These are phyloP conservation scores for Amanita fuliginea DNA, from an alignment of 768 basidiomycete genomes.

Conservation along the genomic window DNA sequence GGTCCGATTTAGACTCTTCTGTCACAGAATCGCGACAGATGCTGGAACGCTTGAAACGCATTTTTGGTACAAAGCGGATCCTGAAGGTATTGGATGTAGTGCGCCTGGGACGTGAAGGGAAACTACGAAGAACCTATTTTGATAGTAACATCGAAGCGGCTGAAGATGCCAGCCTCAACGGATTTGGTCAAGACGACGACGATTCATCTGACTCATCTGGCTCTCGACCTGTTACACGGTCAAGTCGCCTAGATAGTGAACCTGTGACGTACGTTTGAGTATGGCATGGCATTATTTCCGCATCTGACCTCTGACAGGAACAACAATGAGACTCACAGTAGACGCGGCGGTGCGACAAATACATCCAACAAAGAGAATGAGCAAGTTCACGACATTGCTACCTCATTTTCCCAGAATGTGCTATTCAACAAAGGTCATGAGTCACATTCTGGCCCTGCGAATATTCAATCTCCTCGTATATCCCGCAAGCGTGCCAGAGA, in stretches of 20 bases:
- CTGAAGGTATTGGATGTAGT: not conserved
- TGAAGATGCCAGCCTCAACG: not conserved
- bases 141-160: not conserved
- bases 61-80: not conserved
- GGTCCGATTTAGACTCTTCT: not conserved
- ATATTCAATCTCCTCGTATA: not conserved
- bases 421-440: not conserved
- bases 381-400: not conserved
- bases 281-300: not conserved
- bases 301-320: not conserved
- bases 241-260: not conserved
- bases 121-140: not conserved
- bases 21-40: not conserved
- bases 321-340: not conserved
- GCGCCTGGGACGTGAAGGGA: not conserved
- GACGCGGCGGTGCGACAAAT: not conserved
- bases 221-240: not conserved
- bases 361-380: not conserved
- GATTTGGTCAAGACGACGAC: not conserved
- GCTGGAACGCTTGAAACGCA: not conserved
- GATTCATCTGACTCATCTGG: not conserved
- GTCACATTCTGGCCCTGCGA: not conserved
- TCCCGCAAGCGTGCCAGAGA: slow-evolving; percentile 7
- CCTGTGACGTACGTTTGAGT: not conserved
- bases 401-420: not conserved